Evolutionary conservation across 768 basidiomycete species (phyloP).

Genomic region (Chalciporus sphaerocephalus): DNA sequence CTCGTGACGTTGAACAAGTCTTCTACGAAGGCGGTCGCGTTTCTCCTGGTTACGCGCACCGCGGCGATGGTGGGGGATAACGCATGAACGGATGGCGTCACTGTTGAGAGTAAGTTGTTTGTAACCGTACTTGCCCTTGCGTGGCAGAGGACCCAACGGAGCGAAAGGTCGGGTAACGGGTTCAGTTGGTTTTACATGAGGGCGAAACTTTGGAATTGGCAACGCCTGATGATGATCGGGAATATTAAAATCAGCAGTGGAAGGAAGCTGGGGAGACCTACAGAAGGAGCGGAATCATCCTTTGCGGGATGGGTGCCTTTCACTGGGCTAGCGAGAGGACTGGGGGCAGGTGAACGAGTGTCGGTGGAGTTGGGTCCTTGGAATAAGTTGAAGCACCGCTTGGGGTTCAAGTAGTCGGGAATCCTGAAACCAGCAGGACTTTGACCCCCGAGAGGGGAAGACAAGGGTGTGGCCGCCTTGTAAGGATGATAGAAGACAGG

Average conservation of each 20-base stretch:
- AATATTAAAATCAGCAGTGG: background rate
- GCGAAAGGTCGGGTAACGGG: background rate
- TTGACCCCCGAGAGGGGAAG: constrained; percentile 4
- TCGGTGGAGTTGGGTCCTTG: constrained; percentile 7
- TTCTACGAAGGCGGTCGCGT: constrained; percentile 4
- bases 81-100: background rate
- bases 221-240: background rate
- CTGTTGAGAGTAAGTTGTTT: constrained; percentile 17
- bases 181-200: background rate
- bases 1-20: background rate
- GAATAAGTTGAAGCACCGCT: constrained; percentile 20
- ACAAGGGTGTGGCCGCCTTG: constrained; percentile 6
- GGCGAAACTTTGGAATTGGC: background rate
- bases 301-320: background rate
- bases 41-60: constrained; percentile 6
- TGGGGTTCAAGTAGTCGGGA: constrained; percentile 12
- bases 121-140: constrained; percentile 12
- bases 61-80: constrained; percentile 3
- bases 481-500: constrained; percentile 12
- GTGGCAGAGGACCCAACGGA: background rate
- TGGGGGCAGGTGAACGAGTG: constrained; percentile 12
- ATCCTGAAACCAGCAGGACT: constrained; percentile 28
- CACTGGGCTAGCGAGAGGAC: constrained; percentile 18
- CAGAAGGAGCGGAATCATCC: constrained; percentile 9
- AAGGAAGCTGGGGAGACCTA: constrained; percentile 6